Conservation (phyloP, 2,329 filamentous ascomycete genomes). For the Bipolaris gigantea region DNA sequence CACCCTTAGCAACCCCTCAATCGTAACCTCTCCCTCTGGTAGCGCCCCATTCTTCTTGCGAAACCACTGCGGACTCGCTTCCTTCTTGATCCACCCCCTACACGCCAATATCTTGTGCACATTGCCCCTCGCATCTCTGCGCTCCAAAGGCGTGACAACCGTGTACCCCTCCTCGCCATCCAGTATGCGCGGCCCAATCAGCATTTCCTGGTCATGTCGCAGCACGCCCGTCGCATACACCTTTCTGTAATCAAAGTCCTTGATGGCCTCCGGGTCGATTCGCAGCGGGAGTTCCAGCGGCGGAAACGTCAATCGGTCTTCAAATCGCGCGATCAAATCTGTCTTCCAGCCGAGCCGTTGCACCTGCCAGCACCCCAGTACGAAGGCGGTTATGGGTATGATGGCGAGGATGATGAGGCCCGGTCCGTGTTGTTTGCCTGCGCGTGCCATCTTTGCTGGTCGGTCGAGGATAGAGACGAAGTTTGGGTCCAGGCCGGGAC, state of each 20-base stretch:
- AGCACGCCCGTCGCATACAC: constrained; percentile 74
- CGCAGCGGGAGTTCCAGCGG: constrained; percentile 83
- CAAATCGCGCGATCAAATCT: constrained; percentile 84
- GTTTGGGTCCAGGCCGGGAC: constrained; percentile 67
- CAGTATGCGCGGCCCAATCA: constrained; percentile 84
- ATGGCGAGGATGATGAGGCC: constrained; percentile 80
- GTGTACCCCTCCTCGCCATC: constrained; percentile 90
- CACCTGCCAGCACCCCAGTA: constrained; percentile 92
- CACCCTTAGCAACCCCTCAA: constrained; percentile 83
- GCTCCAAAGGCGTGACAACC: constrained; percentile 87
- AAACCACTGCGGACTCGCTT: constrained; percentile 64
- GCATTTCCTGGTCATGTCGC: constrained; percentile 92
- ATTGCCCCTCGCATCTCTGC: constrained; percentile 55
- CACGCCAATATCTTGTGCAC: constrained; percentile 75
- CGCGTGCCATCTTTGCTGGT: constrained; percentile 76
- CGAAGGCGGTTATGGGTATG: constrained; percentile 89
- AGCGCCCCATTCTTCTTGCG: constrained; percentile 62
- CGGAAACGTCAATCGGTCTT: constrained; percentile 84
- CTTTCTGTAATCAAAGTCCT: constrained; percentile 89
- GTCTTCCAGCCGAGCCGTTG: constrained; percentile 93
- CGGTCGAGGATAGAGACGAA: constrained; percentile 88
- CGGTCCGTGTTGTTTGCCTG: constrained; percentile 73
- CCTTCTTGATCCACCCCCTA: constrained; percentile 87
- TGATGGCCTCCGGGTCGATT: constrained; percentile 77
- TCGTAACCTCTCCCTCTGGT: constrained; percentile 69